phyloP scores from a whole-genome alignment of 2,329 filamentous ascomycete species.

The Pseudopyricularia javanii region DNA sequence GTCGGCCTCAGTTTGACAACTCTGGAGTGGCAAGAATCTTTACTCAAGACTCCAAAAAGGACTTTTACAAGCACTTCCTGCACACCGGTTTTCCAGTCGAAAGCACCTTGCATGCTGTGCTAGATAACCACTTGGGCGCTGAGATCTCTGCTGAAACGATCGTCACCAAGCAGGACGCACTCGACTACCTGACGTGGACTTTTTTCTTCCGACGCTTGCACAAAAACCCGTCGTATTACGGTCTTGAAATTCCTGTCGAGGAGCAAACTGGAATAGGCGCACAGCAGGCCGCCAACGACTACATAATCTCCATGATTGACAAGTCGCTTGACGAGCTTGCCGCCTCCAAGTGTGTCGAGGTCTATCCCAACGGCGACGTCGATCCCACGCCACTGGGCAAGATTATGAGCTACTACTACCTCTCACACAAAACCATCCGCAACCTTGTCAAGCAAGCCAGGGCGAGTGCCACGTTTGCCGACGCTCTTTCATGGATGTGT shows the following conservation, averaged over 20 bases:
- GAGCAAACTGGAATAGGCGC: slow-evolving; percentile 60
- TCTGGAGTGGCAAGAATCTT: slow-evolving; percentile 96
- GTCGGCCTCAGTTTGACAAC: slow-evolving; percentile 89
- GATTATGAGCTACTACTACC: slow-evolving; percentile 99
- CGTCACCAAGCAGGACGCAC: slow-evolving; percentile 85
- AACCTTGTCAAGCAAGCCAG: slow-evolving; percentile 61
- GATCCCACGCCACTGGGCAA: slow-evolving; percentile 86
- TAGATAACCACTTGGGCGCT: slow-evolving; percentile 93
- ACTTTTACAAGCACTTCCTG: slow-evolving; percentile 98
- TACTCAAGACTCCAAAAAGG: slow-evolving; percentile 94
- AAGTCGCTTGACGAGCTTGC: slow-evolving; percentile 73
- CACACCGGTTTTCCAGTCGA: slow-evolving; percentile 98
- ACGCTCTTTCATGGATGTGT: slow-evolving; percentile 86
- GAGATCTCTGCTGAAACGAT: slow-evolving; percentile 92
- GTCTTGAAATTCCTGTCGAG: slow-evolving; percentile 82
- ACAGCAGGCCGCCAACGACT: slow-evolving; percentile 81
- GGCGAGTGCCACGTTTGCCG: slow-evolving; percentile 47
- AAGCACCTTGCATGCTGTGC: slow-evolving; percentile 86
- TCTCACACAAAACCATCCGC: slow-evolving; percentile 88
- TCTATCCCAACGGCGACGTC: slow-evolving; percentile 79
- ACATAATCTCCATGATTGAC: slow-evolving; percentile 87
- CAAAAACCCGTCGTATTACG: slow-evolving; percentile 98
- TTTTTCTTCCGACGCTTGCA: slow-evolving; percentile 97
- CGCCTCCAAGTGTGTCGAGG: slow-evolving; percentile 69
- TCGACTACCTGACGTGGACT: slow-evolving; percentile 97